phyloP scores from a whole-genome alignment of 768 basidiomycete genomes.

The Macrocybe gigantea region DNA sequence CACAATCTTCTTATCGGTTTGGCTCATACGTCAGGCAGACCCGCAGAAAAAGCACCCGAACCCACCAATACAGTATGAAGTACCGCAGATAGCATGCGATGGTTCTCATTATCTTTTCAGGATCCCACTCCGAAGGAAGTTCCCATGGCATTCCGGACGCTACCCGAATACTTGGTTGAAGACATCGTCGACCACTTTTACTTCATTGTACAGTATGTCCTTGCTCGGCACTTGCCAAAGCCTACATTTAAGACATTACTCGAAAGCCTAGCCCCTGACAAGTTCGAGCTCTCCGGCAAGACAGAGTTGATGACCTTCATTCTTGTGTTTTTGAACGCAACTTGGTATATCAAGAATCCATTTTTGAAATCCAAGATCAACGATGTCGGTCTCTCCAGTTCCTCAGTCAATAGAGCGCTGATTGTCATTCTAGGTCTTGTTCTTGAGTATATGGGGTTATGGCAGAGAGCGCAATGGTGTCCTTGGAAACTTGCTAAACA shows the following conservation, averaged over 20 bases:
- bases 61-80: constrained; percentile 56
- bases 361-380: constrained; percentile 96
- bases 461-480: constrained; percentile 64
- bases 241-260: constrained; percentile 13
- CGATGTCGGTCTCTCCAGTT: constrained; percentile 47
- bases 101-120: constrained; percentile 32
- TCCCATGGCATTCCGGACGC: constrained; percentile 75
- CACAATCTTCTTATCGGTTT: constrained; percentile 86
- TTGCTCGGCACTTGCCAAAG: neutral
- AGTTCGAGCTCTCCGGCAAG: constrained; percentile 80
- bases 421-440: constrained; percentile 49
- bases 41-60: constrained; percentile 74
- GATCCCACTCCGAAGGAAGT: constrained; percentile 83
- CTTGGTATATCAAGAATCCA: constrained; percentile 98
- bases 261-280: constrained; percentile 47
- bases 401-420: neutral
- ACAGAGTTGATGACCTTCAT: constrained; percentile 82
- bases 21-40: constrained; percentile 89
- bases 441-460: constrained; percentile 66
- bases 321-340: constrained; percentile 87
- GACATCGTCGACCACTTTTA: constrained; percentile 88
- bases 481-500: constrained; percentile 77
- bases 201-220: constrained; percentile 72
- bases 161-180: constrained; percentile 93
- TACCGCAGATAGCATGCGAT: neutral